Base-by-base conservation (phyloP, 495 filamentous ascomycete genomes). In the Penicillium herquei region DNA sequence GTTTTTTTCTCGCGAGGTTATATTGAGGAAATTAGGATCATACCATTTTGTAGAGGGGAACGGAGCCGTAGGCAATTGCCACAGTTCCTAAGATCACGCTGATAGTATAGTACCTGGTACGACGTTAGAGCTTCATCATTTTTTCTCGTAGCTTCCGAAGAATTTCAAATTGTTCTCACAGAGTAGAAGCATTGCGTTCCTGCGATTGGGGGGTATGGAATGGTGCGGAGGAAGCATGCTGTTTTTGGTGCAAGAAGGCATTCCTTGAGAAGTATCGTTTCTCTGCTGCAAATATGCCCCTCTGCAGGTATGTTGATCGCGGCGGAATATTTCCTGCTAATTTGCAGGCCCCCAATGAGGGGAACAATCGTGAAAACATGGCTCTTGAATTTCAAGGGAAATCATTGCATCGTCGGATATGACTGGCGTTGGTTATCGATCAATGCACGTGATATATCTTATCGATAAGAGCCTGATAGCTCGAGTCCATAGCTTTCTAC, bases 41-140 rank as follows among this genome's bases (percentile, higher is more conserved):
- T 46, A 95, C 91, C 91, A 96, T 96, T 71, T 97, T 97, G 77
- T 99, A 99, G 70, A 98, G 79, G 21, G 94, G 94, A 52, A 99
- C 94, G 39, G 91, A 95, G 52, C 93, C 93, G 69, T 99, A 99
- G 6, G 92, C 90, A 21, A 98, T 80, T 30, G 91, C 92, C 43
- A 95, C 87, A 6, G 92, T 97, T 54, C 89, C 93, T 49, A 99
- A 75, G 56, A 96, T 92, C 54, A 94, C 68, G 70, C 90, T 94
- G 43, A 93, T 72, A 32, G 87, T 84, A 72, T 96, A 97, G 70
- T 85, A 90, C 75, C 89, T 93, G 63, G n/a, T 31, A 31, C 7
- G 2, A 9, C 2, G 34, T 13, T 37, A 10, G 34, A 37, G 12
- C 12, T 10, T 37, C 35, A 30, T 39, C 17, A 7, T 39, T 33